These are phyloP conservation scores for Alternaria panax DNA, from an alignment of 2,329 filamentous ascomycete species.

Conservation along the genomic window DNA sequence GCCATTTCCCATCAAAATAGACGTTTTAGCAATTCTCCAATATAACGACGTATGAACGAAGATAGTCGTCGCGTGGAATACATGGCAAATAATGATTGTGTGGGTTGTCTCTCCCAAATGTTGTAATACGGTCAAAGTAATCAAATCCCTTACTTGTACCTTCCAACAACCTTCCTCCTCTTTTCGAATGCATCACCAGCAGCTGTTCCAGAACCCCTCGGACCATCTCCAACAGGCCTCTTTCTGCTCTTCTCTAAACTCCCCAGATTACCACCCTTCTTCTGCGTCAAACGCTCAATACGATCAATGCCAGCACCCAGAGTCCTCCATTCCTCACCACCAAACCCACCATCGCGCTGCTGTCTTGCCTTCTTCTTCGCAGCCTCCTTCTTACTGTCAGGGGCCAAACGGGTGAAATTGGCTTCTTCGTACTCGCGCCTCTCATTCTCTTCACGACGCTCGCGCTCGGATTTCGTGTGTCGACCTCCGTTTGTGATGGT, in stretches of 20 bases:
- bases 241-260: slow-evolving; percentile 87
- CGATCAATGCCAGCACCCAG: slow-evolving; percentile 85
- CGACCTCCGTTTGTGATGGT: slow-evolving; percentile 83
- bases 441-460: slow-evolving; percentile 80
- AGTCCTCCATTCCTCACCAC: slow-evolving; percentile 91
- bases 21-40: background rate
- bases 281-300: slow-evolving; percentile 81
- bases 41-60: background rate
- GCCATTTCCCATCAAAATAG: background rate
- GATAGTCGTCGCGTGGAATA: background rate
- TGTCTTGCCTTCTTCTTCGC: slow-evolving; percentile 64
- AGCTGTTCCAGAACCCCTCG: slow-evolving; percentile 68
- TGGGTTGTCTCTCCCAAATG: background rate
- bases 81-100: background rate
- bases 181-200: slow-evolving; percentile 76
- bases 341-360: slow-evolving; percentile 66
- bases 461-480: slow-evolving; percentile 76
- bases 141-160: slow-evolving; percentile 26
- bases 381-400: slow-evolving; percentile 85
- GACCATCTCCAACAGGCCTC: slow-evolving; percentile 75
- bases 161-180: slow-evolving; percentile 47
- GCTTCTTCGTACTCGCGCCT: slow-evolving; percentile 86
- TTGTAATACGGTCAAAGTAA: background rate
- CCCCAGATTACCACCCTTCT: slow-evolving; percentile 61
- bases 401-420: slow-evolving; percentile 88